phyloP scores from a whole-genome alignment of 306 rosid genomes.

The Dryas alaskensis region DNA sequence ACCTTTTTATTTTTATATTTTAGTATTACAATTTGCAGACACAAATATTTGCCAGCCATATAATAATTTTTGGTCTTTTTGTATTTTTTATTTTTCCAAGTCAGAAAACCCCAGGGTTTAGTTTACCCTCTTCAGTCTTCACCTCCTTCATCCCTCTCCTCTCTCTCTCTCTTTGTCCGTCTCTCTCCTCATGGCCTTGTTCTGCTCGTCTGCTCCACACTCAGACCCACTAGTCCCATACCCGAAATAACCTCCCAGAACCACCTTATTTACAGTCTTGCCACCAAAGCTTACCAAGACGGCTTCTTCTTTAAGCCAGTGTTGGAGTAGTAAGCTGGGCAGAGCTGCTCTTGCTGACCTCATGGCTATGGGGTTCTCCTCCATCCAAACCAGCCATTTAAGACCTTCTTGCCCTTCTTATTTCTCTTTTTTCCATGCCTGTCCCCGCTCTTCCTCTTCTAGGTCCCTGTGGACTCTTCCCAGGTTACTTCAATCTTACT shows the following conservation, averaged over 20 bases:
- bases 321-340: constrained; percentile 49
- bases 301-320: constrained; percentile 37
- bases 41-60: constrained; percentile 17
- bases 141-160: constrained; percentile 9
- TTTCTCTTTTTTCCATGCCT: constrained; percentile 45
- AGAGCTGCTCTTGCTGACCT: constrained; percentile 36
- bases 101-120: constrained; percentile 17
- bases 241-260: constrained; percentile 21
- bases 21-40: not conserved
- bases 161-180: not conserved
- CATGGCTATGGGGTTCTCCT: constrained; percentile 61
- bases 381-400: constrained; percentile 49
- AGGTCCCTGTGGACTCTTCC: constrained; percentile 37
- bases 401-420: constrained; percentile 57
- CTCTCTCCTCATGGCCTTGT: constrained; percentile 31
- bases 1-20: not conserved
- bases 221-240: constrained; percentile 32
- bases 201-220: constrained; percentile 30
- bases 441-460: constrained; percentile 39
- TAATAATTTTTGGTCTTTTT: not conserved
- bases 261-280: constrained; percentile 26
- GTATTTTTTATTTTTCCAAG: not conserved
- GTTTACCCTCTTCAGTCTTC: constrained; percentile 35
- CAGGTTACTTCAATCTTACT: constrained; percentile 39
- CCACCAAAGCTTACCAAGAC: constrained; percentile 30